Conservation (phyloP, 1,284 basidiomycete species). For the Hemileia vastatrix region DNA sequence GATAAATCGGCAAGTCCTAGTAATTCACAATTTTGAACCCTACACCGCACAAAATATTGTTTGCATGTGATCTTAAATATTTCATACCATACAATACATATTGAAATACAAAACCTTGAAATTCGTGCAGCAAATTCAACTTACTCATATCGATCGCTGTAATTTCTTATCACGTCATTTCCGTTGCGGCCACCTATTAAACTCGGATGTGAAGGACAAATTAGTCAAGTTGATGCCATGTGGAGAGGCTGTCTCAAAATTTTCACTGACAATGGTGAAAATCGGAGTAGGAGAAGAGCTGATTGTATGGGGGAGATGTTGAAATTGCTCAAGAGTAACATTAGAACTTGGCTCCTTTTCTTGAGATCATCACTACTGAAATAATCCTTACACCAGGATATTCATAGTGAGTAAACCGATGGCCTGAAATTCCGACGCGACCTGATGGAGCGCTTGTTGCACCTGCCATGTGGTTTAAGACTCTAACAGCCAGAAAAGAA, state of each 20-base stretch:
- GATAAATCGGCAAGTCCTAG: constrained; percentile 14
- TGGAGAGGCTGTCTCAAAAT: no score
- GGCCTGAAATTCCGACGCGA: background rate
- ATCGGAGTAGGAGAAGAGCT: constrained; percentile 4
- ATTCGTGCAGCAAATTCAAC: background rate
- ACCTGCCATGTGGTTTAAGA: constrained; percentile 20
- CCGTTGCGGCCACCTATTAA: constrained; percentile 10
- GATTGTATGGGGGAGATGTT: background rate
- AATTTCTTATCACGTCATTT: background rate
- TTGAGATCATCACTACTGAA: no score
- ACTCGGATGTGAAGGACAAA: no score
- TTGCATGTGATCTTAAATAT: no score
- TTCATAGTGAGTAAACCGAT: constrained; percentile 5
- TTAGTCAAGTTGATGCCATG: no score
- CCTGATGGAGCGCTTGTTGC: background rate
- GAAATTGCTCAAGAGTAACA: no score
- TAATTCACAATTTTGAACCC: constrained; percentile 20
- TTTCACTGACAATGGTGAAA: constrained; percentile 12
- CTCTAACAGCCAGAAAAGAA: background rate
- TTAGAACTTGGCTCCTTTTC: no score
- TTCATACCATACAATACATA: background rate
- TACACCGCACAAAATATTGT: background rate
- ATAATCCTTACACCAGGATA: constrained; percentile 6
- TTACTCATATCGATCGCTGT: constrained; percentile 11
- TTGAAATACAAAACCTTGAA: background rate